These are phyloP conservation scores for Vigna hirtella DNA, from an alignment of 306 rosid genomes.

Conservation along the genomic window DNA sequence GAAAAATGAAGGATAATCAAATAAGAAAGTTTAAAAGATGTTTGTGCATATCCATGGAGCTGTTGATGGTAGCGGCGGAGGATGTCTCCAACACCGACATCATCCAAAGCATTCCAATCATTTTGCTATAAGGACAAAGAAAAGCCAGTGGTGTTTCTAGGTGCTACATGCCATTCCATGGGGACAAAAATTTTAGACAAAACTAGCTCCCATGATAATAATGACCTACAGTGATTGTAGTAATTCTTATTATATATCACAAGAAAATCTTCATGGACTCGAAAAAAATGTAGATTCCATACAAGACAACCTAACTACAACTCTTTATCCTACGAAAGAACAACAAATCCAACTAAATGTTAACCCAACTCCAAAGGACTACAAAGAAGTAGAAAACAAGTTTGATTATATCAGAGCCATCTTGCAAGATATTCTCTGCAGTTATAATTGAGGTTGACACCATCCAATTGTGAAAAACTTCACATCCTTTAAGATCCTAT, in stretches of 20 bases:
- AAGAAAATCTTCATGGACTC: conserved; percentile 16
- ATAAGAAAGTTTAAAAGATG: not conserved
- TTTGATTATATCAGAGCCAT: conserved; percentile 55
- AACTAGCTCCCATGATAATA: no score
- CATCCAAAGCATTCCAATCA: conserved; percentile 88
- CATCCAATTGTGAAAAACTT: conserved; percentile 40
- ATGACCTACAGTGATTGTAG: conserved; percentile 44
- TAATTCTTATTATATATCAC: conserved; percentile 34
- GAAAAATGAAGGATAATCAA: not conserved
- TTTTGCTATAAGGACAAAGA: conserved; percentile 66
- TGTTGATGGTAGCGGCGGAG: conserved; percentile 60
- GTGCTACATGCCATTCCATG: no score
- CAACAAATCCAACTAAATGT: conserved; percentile 14
- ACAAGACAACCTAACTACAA: conserved; percentile 10
- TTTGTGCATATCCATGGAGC: conserved; percentile 55
- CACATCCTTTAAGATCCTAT: not conserved
- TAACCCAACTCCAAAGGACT: conserved; percentile 3
- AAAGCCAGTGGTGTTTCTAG: conserved; percentile 50
- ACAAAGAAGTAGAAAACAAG: conserved; percentile 26
- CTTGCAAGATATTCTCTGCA: conserved; percentile 43
- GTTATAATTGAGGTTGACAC: conserved; percentile 37
- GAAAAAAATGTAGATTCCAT: conserved; percentile 15
- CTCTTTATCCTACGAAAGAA: conserved; percentile 1
- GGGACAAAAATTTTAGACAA: no score
- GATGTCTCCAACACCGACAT: conserved; percentile 58